Percentiles rank a stretch among this genome's conserved stretches.
These are phyloP conservation scores for Medicago arabica DNA, from an alignment of 306 rosid genomes.

Conservation along the genomic window DNA sequence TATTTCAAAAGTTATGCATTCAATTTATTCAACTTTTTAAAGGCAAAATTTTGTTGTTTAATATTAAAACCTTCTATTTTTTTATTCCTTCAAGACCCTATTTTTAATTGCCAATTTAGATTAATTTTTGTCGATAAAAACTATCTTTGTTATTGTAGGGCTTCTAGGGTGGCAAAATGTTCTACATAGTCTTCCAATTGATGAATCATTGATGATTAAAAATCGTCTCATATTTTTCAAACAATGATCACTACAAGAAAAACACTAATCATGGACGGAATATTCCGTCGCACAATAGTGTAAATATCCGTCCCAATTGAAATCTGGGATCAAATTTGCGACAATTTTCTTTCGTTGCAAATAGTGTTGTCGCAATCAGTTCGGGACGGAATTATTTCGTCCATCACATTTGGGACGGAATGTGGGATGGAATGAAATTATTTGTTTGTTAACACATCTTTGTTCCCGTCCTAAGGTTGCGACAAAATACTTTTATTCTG, in stretches of 20 bases:
- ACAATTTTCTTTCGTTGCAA: neutral
- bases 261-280: neutral
- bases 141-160: no score
- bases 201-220: no score
- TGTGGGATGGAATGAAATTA: neutral
- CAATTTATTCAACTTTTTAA: no score
- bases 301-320: neutral
- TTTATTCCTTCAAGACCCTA: no score
- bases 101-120: no score
- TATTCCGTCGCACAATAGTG: neutral
- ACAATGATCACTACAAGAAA: neutral
- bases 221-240: no score
- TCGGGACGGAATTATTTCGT: neutral
- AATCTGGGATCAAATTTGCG: neutral
- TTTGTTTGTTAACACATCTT: neutral
- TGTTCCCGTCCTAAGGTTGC: neutral
- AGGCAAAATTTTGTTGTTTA: no score
- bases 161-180: no score
- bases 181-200: no score
- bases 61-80: no score
- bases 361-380: neutral
- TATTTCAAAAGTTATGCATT: no score
- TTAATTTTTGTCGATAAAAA: no score
- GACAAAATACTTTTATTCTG: neutral
- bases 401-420: neutral